A percentile compares a stretch with the other conserved stretches of the same genome.
Conservation (phyloP, 139 green algal species). For the Desmodesmus armatus region DNA sequence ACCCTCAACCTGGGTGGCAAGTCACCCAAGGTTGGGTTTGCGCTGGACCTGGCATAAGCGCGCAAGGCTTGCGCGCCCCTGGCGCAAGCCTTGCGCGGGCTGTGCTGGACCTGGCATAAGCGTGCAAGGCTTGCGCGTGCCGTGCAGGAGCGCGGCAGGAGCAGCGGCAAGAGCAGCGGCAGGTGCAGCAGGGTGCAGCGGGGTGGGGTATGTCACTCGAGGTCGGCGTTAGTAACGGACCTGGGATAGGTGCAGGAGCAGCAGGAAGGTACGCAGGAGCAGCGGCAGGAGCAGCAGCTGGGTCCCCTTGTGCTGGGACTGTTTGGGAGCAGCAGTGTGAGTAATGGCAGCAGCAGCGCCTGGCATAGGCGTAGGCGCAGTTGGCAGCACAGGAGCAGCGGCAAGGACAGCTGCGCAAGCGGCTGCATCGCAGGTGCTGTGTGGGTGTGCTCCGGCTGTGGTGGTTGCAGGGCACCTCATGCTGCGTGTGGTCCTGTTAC, state of each 20-base stretch:
- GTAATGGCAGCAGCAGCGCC: too few species aligned
- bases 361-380: too few species aligned
- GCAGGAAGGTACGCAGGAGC: neutral
- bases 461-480: too few species aligned
- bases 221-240: neutral
- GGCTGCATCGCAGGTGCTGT: too few species aligned
- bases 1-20: constrained; percentile 39
- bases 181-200: neutral
- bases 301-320: neutral
- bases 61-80: neutral
- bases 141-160: neutral
- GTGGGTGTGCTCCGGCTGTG: too few species aligned
- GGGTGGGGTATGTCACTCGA: neutral
- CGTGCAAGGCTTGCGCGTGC: too few species aligned
- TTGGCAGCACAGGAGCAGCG: too few species aligned
- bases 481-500: too few species aligned
- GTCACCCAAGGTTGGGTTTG: constrained; percentile 49
- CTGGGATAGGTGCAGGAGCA: neutral
- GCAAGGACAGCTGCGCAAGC: too few species aligned
- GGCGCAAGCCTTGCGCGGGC: neutral
- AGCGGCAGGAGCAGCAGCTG: neutral
- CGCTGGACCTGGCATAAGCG: constrained; percentile 43
- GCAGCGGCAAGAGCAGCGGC: too few species aligned
- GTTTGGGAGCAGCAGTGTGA: neutral
- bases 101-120: neutral